Percentiles rank a stretch among this genome's conserved stretches.
Conservation (phyloP, 2,329 filamentous ascomycete genomes). For the Cladophialophora immunda region DNA sequence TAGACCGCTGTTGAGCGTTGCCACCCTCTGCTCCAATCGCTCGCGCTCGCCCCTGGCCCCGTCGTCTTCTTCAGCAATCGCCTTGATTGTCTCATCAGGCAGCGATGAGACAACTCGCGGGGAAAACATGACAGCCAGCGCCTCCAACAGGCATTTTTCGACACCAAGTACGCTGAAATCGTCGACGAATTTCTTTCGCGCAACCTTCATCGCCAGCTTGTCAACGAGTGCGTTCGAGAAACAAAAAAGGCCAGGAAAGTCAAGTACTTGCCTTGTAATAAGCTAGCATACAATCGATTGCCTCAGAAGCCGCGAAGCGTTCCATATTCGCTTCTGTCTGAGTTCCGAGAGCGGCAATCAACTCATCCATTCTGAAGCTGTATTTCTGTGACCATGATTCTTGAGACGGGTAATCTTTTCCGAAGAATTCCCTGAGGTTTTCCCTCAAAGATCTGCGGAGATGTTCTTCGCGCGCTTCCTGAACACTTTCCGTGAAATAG, state of each 20-base stretch:
- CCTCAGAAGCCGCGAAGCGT: conserved; percentile 49
- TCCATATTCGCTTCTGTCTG: conserved; percentile 48
- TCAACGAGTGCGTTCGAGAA: background rate
- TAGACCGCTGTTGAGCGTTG: conserved; percentile 17
- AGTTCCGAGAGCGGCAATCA: conserved; percentile 26
- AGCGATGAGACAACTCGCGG: conserved; percentile 34
- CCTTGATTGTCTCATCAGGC: conserved; percentile 39
- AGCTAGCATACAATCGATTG: conserved; percentile 53
- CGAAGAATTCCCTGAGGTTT: conserved; percentile 15
- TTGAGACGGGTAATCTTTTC: background rate
- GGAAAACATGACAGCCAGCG: conserved; percentile 44
- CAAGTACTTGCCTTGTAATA: conserved; percentile 54
- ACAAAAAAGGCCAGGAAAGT: background rate
- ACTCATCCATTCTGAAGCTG: conserved; percentile 16
- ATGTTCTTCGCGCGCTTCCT: conserved; percentile 35
- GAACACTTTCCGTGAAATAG: conserved; percentile 47
- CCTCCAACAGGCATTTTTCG: conserved; percentile 46
- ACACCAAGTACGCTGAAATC: conserved; percentile 51
- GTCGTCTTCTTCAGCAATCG: conserved; percentile 42
- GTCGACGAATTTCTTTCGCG: conserved; percentile 52
- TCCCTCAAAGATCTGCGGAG: background rate
- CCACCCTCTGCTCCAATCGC: conserved; percentile 24
- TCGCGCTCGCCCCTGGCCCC: conserved; percentile 29
- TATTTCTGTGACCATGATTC: background rate
- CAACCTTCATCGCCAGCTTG: conserved; percentile 45